Conservation (phyloP, 2,329 filamentous ascomycete genomes). For the Dendryphion nanum region DNA sequence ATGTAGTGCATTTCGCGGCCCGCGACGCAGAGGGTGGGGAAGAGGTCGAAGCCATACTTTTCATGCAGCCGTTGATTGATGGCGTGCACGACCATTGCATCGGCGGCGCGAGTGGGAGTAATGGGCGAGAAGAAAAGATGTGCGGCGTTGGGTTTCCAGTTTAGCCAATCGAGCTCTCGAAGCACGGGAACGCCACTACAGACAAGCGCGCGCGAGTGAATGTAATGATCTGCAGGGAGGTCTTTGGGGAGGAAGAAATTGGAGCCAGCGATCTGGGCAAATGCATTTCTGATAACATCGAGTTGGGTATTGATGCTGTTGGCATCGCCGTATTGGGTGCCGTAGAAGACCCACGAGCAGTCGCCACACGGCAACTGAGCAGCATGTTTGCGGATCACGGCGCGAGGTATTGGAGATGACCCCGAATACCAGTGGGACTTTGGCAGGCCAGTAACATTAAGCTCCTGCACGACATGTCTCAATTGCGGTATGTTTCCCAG, state of each 20-base stretch:
- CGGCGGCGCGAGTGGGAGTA: constrained; percentile 47
- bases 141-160: constrained; percentile 54
- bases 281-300: constrained; percentile 45
- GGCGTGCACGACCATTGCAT: constrained; percentile 35
- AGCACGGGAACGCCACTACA: constrained; percentile 36
- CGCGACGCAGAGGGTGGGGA: constrained; percentile 52
- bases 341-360: constrained; percentile 54
- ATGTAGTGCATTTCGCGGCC: constrained; percentile 58
- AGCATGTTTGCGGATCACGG: constrained; percentile 14
- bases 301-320: constrained; percentile 28
- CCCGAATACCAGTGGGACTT: constrained; percentile 32
- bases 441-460: constrained; percentile 43
- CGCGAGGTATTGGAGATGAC: constrained; percentile 13
- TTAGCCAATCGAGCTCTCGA: constrained; percentile 44
- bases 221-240: constrained; percentile 27
- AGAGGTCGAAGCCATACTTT: constrained; percentile 48
- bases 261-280: constrained; percentile 43
- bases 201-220: constrained; percentile 37
- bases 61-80: constrained; percentile 18
- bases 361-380: constrained; percentile 26
- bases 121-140: constrained; percentile 57
- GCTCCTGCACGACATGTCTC: constrained; percentile 46
- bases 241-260: constrained; percentile 42
- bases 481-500: constrained; percentile 51
- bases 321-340: constrained; percentile 41